A percentile compares a stretch with the other conserved stretches of the same genome.
Evolutionary conservation across 2,329 filamentous ascomycete genomes (phyloP).

Genomic region (Fusarium sp.): DNA sequence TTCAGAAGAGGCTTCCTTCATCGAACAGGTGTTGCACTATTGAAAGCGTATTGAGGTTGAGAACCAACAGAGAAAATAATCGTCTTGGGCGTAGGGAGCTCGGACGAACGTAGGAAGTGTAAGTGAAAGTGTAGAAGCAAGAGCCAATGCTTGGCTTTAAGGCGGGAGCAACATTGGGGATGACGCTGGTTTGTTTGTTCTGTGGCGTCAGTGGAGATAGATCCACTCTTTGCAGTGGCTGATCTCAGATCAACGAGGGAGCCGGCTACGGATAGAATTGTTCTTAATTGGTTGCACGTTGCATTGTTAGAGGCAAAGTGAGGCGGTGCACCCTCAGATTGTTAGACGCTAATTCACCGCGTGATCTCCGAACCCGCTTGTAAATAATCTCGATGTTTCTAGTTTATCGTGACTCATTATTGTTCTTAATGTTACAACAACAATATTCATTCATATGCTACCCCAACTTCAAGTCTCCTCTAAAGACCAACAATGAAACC

Average conservation of each 20-base stretch:
- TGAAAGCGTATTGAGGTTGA: conserved; percentile 3
- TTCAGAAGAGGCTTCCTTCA: conserved; percentile 71
- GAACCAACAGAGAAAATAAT: conserved; percentile 23
- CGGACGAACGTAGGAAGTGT: conserved; percentile 21
- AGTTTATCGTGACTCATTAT: conserved; percentile 13
- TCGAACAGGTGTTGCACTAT: conserved; percentile 61
- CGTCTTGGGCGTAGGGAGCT: conserved; percentile 39
- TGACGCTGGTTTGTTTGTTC: conserved; percentile 17
- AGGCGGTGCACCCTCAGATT: conserved; percentile 33
- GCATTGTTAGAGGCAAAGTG: conserved; percentile 40
- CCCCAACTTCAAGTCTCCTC: neutral
- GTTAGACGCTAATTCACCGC: conserved; percentile 1
- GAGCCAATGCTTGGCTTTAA: conserved; percentile 47
- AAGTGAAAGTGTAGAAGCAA: conserved; percentile 18
- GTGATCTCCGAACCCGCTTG: conserved; percentile 14
- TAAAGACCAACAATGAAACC: conserved; percentile 11
- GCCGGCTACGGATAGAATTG: conserved; percentile 1
- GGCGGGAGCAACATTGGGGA: conserved; percentile 26
- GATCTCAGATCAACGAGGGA: conserved; percentile 17
- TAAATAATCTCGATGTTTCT: conserved; percentile 23
- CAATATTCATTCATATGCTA: too few species aligned
- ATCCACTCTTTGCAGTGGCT: conserved; percentile 11
- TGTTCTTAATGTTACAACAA: neutral
- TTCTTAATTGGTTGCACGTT: conserved; percentile 29
- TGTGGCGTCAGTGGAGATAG: conserved; percentile 37